Evolutionary conservation across 495 filamentous ascomycete genomes (phyloP), one percentile per base, ranked within the genome.

Genomic region (Xylaria nigripes): DNA sequence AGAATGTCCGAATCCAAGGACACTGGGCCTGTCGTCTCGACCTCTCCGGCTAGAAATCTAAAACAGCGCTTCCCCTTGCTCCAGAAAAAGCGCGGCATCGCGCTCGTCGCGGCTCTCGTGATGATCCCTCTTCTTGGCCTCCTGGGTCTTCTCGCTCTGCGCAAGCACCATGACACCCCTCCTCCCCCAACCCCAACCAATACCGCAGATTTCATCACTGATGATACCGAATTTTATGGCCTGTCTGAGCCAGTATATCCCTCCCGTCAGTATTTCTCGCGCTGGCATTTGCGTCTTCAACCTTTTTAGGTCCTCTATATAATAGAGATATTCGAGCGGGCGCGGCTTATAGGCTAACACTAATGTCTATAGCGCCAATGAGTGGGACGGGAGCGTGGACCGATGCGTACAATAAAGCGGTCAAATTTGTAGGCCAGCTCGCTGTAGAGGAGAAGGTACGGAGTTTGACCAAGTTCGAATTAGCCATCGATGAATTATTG

Each of bases 371-470:
- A 91, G 86, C 72, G 18, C 58, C 63, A 23, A 68, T 73, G 55
- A 65, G 63, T 0, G 70, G 70, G 0, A 72, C 80, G 9, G 57
- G 73, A 46, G 60, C 67, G 19, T 95, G 90, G 90, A 72, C 79
- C 24, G 81, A 84, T 13, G 87, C 89, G 2, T 90, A 94, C 64
- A 68, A 68, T 30, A 85, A 89, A 63, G 90, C 90, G 1, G 78
- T 79, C 53, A 76, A 72, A 0, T 91, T 95, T 55, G 90, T 96
- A 15, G 81, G 79, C 5, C 82, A 89, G 67, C 74, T 96, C 64
- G 95, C 90, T 0, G 70, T 95, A 55, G 70, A 85, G 12, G 90
- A 96, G 74, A 96, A 95, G 76, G 86, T 95, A 77, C 67, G 25
- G 27, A 2, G 2, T 13, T 45, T 8, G 87, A 16, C 9, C 6